Base-by-base conservation (phyloP, 2,329 filamentous ascomycete species). In the Fusarium anthophilum region DNA sequence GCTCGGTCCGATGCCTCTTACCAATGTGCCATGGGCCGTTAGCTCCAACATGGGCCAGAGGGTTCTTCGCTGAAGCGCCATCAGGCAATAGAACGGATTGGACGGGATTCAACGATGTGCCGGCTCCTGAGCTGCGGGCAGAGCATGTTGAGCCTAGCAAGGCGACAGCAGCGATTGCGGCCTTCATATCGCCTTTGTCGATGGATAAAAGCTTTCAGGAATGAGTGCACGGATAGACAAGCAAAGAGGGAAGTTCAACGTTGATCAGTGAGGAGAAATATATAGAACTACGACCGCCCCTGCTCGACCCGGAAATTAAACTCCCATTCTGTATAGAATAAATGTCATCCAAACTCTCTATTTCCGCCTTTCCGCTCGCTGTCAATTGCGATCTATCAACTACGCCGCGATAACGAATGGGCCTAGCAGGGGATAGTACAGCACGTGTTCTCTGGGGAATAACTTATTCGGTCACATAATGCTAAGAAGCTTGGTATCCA, bases 11-110 rank as follows among this genome's bases (percentile, higher is more conserved):
- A 26, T 28, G 17, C 26, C 28, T 38, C 64, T 60, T 78, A 87
- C 87, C 87, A 37, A 86, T 82, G 70, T 84, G 85, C 80, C 85
- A 90, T 5, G 88, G 88, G 24, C 87, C 84, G 70, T 89, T 90
- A 35, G 84, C 87, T 26, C 87, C 88, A 20, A 88, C 74, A 79
- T 85, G 86, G 47, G 84, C 77, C 58, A 89, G 79, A 14, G 87
- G 86, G 66, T 85, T 83, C 48, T 77, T 78, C 3, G 83, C 83
- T 30, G 63, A 66, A 6, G 72, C 56, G 8, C 76, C 75, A n/a
- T 77, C 69, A 1, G 78, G 79, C 8, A 79, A 70, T 4, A 78
- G 68, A 24, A 81, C 73, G 44, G 78, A 70, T 48, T 78, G 78
- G 17, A 76, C 63, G 10, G 79, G 79, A n/a, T 78, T 76, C 35